phyloP scores from a whole-genome alignment of 495 filamentous ascomycete species.

The Tuber borchii region DNA sequence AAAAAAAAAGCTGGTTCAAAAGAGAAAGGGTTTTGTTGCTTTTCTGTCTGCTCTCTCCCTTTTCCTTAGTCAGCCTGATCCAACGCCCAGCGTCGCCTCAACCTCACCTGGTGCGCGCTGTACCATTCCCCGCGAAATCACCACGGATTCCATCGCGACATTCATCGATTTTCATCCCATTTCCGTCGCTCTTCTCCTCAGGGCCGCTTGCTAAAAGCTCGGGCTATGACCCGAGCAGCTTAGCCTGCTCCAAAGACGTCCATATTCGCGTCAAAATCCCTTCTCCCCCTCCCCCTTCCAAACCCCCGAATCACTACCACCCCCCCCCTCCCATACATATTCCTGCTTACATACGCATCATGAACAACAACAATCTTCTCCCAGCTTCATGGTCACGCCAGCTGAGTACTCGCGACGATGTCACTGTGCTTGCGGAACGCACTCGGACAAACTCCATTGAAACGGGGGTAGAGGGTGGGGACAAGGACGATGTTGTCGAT shows the following conservation, averaged over 20 bases:
- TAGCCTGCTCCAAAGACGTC: slow-evolving; percentile 41
- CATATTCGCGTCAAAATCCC: slow-evolving; percentile 40
- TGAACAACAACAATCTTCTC: slow-evolving; percentile 5
- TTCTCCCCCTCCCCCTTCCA: slow-evolving; percentile 25
- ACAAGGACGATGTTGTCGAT: slow-evolving; percentile 44
- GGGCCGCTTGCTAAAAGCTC: slow-evolving; percentile 36
- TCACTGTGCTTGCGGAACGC: slow-evolving; percentile 27
- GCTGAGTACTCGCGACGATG: slow-evolving; percentile 38
- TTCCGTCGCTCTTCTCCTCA: slow-evolving; percentile 31
- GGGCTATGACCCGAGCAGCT: slow-evolving; percentile 43
- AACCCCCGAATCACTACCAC: slow-evolving; percentile 38
- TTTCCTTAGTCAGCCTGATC: slow-evolving; percentile 36
- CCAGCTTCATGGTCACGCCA: slow-evolving; percentile 37
- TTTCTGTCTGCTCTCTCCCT: not conserved
- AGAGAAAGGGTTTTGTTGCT: not conserved
- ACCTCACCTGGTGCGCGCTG: slow-evolving; percentile 39
- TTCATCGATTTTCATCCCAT: slow-evolving; percentile 40
- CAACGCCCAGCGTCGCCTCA: slow-evolving; percentile 37
- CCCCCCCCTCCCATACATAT: slow-evolving; percentile 21
- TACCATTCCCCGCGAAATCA: slow-evolving; percentile 41
- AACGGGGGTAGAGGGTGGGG: slow-evolving; percentile 48
- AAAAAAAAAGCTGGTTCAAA: not conserved
- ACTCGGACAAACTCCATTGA: slow-evolving; percentile 40
- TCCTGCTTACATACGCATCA: slow-evolving; percentile 1
- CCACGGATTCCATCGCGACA: slow-evolving; percentile 38